Conservation (phyloP, 192 early-diverging fungal species). For the Podila epigama region DNA sequence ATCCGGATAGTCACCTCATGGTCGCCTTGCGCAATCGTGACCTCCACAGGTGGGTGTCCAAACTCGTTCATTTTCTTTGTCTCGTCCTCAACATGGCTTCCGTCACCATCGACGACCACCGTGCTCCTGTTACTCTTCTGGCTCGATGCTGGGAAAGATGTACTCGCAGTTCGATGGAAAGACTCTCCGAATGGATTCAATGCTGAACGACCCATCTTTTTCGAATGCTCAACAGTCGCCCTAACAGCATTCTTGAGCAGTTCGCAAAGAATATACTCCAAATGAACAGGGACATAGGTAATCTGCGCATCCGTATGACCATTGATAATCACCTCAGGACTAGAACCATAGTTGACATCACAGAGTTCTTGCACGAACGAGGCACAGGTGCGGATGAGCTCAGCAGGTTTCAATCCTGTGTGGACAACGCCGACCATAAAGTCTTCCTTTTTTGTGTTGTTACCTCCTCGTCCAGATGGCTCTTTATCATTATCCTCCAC, state of each 20-base stretch:
- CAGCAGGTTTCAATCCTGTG: slow-evolving; percentile 70
- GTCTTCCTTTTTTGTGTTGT: slow-evolving; percentile 1
- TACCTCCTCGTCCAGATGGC: not conserved
- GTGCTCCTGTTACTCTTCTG: not conserved
- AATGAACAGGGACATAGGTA: slow-evolving; percentile 89
- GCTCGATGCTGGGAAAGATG: not conserved
- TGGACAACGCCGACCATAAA: slow-evolving; percentile 85
- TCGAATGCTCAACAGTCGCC: slow-evolving; percentile 81
- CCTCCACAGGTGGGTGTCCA: slow-evolving; percentile 79
- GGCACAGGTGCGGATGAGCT: slow-evolving; percentile 71
- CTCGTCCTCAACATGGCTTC: slow-evolving; percentile 10
- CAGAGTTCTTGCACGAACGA: slow-evolving; percentile 85
- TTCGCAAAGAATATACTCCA: slow-evolving; percentile 94
- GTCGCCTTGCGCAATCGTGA: slow-evolving; percentile 80
- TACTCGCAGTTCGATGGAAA: not conserved
- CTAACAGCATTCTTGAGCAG: slow-evolving; percentile 89
- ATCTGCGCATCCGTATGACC: slow-evolving; percentile 72
- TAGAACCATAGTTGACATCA: slow-evolving; percentile 88
- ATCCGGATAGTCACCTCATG: slow-evolving; percentile 87
- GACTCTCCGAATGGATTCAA: slow-evolving; percentile 5
- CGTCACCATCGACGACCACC: slow-evolving; percentile 19
- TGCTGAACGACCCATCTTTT: slow-evolving; percentile 48
- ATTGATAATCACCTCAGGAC: slow-evolving; percentile 74
- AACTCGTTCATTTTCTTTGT: slow-evolving; percentile 48
- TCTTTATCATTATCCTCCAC: slow-evolving; percentile 13